A percentile compares a stretch with the other conserved stretches of the same genome.
Evolutionary conservation across 1,284 basidiomycete genomes (phyloP).

Genomic region (Boletus smithii): DNA sequence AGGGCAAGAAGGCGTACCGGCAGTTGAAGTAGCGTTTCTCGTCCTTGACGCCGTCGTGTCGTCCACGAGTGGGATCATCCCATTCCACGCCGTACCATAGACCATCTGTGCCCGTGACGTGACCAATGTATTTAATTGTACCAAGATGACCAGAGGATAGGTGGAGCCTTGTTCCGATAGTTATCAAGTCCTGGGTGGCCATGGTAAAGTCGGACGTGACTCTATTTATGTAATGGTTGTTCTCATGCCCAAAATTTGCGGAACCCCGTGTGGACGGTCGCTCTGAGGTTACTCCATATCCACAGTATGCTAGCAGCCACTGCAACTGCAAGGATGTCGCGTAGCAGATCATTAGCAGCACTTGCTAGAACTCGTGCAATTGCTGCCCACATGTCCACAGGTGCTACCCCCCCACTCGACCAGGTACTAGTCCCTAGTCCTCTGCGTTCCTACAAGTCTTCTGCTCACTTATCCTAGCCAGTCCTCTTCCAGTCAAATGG

Average conservation of each 20-base stretch:
- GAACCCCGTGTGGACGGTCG: not conserved
- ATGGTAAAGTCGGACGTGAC: slow-evolving; percentile 4
- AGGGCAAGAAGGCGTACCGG: slow-evolving; percentile 48
- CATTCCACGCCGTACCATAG: slow-evolving; percentile 94
- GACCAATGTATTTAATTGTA: slow-evolving; percentile 71
- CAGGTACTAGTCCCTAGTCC: slow-evolving; percentile 18
- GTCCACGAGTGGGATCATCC: slow-evolving; percentile 83
- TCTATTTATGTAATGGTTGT: slow-evolving; percentile 18
- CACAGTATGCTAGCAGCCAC: slow-evolving; percentile 32
- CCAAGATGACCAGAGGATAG: slow-evolving; percentile 49
- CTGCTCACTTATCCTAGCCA: slow-evolving; percentile 39
- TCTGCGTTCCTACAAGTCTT: slow-evolving; percentile 15
- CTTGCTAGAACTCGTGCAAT: slow-evolving; percentile 54
- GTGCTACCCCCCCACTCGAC: slow-evolving; percentile 18
- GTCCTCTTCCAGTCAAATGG: slow-evolving; percentile 71
- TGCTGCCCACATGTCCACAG: slow-evolving; percentile 54
- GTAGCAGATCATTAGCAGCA: slow-evolving; percentile 32
- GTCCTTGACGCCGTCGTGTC: slow-evolving; percentile 82
- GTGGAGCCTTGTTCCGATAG: slow-evolving; percentile 50
- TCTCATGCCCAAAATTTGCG: slow-evolving; percentile 13
- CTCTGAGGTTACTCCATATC: not conserved
- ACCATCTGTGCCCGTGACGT: slow-evolving; percentile 62
- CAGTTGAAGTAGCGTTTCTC: slow-evolving; percentile 78
- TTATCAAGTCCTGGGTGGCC: slow-evolving; percentile 25
- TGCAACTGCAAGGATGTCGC: slow-evolving; percentile 33